These are phyloP conservation scores for Circinella minor DNA, from an alignment of 371 early-diverging fungal genomes.

Conservation along the genomic window DNA sequence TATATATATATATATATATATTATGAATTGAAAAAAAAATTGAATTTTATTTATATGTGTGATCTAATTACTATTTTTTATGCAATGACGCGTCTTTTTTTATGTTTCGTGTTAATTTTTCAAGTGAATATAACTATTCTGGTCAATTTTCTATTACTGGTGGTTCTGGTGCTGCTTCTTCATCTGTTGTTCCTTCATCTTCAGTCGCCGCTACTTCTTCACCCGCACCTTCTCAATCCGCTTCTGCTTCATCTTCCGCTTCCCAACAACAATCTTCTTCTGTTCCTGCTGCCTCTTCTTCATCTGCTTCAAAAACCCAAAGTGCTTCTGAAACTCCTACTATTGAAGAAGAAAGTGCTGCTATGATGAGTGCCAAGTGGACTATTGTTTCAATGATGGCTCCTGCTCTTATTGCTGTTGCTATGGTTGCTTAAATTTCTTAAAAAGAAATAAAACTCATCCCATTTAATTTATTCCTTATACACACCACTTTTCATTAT, in stretches of 20 bases:
- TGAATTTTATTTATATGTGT: too few relatives aligned
- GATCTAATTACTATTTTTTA: too few relatives aligned
- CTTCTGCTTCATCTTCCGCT: background rate
- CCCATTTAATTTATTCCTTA: background rate
- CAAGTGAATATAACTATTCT: constrained; percentile 19
- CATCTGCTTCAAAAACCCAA: background rate
- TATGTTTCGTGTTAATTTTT: background rate
- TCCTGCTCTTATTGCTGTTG: constrained; percentile 1
- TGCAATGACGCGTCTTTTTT: too few relatives aligned
- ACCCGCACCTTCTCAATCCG: background rate
- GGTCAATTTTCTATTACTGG: constrained; percentile 12
- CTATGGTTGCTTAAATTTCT: background rate
- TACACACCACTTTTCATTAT: too few relatives aligned
- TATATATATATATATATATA: too few relatives aligned
- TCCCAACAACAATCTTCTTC: background rate
- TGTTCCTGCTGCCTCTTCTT: background rate
- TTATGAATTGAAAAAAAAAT: too few relatives aligned
- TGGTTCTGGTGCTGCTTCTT: constrained; percentile 6
- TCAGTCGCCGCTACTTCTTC: constrained; percentile 2
- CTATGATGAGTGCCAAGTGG: constrained; percentile 2
- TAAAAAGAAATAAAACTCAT: background rate
- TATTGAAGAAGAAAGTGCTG: background rate
- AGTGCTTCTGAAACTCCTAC: background rate
- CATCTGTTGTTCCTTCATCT: constrained; percentile 10
- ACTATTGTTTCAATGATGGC: background rate